A percentile compares a stretch with the other conserved stretches of the same genome.
Evolutionary conservation across 345 rosid genomes (phyloP).

Genomic region (Salix exigua): DNA sequence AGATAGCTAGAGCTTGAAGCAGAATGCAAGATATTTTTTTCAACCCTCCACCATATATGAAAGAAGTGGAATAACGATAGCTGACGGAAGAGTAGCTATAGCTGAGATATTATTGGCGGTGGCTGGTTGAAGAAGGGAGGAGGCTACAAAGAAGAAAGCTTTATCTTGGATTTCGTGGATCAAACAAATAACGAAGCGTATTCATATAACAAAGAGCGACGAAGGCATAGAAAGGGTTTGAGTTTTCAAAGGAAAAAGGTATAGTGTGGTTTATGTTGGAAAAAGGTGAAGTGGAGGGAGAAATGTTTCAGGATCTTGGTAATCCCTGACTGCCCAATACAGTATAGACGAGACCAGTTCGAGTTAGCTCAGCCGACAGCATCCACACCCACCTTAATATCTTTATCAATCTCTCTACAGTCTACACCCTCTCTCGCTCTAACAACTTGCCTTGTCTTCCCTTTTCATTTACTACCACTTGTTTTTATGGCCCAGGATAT

Average conservation of each 20-base stretch:
- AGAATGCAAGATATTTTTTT: background rate
- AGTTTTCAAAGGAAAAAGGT: conserved; percentile 11
- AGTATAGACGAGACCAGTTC: conserved; percentile 47
- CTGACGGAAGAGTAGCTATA: background rate
- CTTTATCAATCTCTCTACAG: conserved; percentile 19
- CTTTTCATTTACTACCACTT: conserved; percentile 12
- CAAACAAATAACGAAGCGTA: background rate
- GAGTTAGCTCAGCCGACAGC: conserved; percentile 50
- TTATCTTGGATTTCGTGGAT: background rate
- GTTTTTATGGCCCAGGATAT: conserved; percentile 8
- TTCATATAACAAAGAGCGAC: background rate
- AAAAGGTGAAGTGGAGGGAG: background rate
- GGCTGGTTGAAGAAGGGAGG: background rate
- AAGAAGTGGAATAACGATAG: background rate
- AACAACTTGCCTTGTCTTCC: conserved; percentile 39
- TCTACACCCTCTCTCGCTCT: conserved; percentile 26
- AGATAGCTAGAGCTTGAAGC: background rate
- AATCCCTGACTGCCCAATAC: conserved; percentile 35
- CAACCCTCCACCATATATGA: background rate
- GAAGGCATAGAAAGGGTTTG: background rate
- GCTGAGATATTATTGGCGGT: background rate
- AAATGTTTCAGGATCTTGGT: conserved; percentile 14
- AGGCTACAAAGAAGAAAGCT: conserved; percentile 6
- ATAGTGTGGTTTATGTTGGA: conserved; percentile 10
- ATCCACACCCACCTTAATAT: conserved; percentile 28